Base-by-base conservation (phyloP, 78 protist species). In the Mantamonas sphyraenae region DNA sequence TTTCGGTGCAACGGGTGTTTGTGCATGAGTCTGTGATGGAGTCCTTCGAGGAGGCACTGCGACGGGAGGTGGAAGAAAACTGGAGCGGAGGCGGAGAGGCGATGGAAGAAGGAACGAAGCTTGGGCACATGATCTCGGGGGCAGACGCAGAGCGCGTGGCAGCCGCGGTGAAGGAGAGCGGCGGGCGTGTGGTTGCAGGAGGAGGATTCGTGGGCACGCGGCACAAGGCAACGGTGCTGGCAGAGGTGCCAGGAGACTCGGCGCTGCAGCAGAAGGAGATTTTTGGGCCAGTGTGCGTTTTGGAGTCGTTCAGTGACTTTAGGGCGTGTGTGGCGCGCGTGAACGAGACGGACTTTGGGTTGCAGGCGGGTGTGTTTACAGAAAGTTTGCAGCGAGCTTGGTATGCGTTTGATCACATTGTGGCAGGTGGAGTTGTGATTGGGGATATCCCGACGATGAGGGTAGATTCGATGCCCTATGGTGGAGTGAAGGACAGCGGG, bases 401-500 rank as follows among this genome's bases (percentile, higher is more conserved):
- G 31, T 19, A 28, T 4, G 31, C 37, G 20, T 64, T 34, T 9
- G 20, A 16, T 9, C 26, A 19, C 26, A 4, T 64, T 5, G 42
- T 19, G 8, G 31, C 8, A 9, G 68, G 68, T 8, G 68, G 68
- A 8, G 42, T 64, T 64, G 68, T 64, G 33, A 9, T 64, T 9
- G 16, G 16, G 26, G 16, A 28, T 64, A 8, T 33, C 20, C 9
- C 50, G 20, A 20, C 76, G 28, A 16, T 33, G 12, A 7, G 76
- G 12, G 45, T 53, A 16, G 76, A 71, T 12, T 8, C 76, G 12
- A n/a, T 33, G 51, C 59, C 62, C n/a, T 86, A 86, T 67, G 91
- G 91, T 33, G 91, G 91, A 20, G 66, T 86, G 51, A 86, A 86
- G 60, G 80, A 73, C 4, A 71, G 82, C 26, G 91, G 91, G 19